Evolutionary conservation across 2,329 filamentous ascomycete genomes (phyloP).

Genomic region (Penicillium sp.): DNA sequence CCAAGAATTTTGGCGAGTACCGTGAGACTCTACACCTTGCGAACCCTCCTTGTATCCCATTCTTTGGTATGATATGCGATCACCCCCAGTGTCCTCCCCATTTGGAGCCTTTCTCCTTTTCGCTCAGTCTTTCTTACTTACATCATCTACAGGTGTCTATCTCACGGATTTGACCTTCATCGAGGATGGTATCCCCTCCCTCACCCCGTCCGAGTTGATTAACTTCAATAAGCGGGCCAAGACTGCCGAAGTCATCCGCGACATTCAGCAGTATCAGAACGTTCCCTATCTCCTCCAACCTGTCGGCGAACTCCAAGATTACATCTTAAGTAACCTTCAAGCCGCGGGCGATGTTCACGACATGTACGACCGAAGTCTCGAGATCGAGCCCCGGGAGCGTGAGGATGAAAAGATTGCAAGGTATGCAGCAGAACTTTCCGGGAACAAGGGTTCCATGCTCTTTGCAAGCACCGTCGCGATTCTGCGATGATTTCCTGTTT

Average conservation of each 20-base stretch:
- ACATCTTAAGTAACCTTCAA: slow-evolving; percentile 95
- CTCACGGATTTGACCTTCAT: slow-evolving; percentile 97
- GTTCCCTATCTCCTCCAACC: slow-evolving; percentile 90
- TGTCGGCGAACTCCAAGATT: slow-evolving; percentile 90
- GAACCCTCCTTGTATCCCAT: slow-evolving; percentile 95
- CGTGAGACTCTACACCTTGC: slow-evolving; percentile 87
- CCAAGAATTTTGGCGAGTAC: slow-evolving; percentile 97
- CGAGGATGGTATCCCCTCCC: slow-evolving; percentile 93
- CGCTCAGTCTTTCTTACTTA: slow-evolving; percentile 1
- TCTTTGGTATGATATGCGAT: slow-evolving; percentile 70
- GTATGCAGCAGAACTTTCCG: slow-evolving; percentile 54
- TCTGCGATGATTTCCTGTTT: slow-evolving; percentile 29
- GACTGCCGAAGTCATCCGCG: slow-evolving; percentile 95
- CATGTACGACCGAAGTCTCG: slow-evolving; percentile 97
- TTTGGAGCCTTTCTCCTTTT: neutral
- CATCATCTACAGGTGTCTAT: slow-evolving; percentile 69
- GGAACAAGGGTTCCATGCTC: slow-evolving; percentile 35
- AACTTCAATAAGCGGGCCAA: slow-evolving; percentile 98
- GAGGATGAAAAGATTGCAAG: slow-evolving; percentile 99
- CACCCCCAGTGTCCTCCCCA: slow-evolving; percentile 1
- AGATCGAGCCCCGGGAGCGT: slow-evolving; percentile 88
- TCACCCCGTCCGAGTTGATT: slow-evolving; percentile 94
- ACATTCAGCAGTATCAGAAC: slow-evolving; percentile 98
- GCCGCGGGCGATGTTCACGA: slow-evolving; percentile 93
- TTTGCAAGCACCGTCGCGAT: slow-evolving; percentile 35